Conservation (phyloP, 768 basidiomycete species). For the Trichaptum fuscoviolaceum region DNA sequence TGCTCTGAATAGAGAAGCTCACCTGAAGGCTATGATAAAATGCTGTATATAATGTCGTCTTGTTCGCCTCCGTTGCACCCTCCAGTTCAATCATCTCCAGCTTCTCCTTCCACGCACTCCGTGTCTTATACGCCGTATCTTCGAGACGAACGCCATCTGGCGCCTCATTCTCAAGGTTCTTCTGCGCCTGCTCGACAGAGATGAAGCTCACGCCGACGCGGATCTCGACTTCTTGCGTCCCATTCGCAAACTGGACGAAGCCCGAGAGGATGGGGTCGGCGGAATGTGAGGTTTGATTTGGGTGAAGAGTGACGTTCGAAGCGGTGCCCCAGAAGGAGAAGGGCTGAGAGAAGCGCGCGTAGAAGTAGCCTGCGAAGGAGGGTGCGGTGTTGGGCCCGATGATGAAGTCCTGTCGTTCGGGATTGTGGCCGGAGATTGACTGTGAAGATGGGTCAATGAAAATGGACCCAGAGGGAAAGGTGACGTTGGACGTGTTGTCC, state of each 20-base stretch:
- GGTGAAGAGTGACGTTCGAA: constrained; percentile 35
- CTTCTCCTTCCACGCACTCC: constrained; percentile 54
- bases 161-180: constrained; percentile 46
- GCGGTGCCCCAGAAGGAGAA: constrained; percentile 45
- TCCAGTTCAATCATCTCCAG: constrained; percentile 45
- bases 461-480: constrained; percentile 51
- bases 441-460: constrained; percentile 33
- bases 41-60: constrained; percentile 49
- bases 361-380: constrained; percentile 42
- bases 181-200: constrained; percentile 58
- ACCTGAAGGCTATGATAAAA: constrained; percentile 62
- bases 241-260: constrained; percentile 39
- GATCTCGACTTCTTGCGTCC: constrained; percentile 39
- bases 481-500: constrained; percentile 38
- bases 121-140: constrained; percentile 41
- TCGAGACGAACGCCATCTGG: constrained; percentile 44
- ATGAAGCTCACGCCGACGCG: constrained; percentile 72
- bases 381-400: constrained; percentile 44
- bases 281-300: constrained; percentile 8
- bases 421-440: constrained; percentile 59
- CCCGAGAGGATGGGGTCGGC: constrained; percentile 45
- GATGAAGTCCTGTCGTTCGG: constrained; percentile 68
- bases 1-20: constrained; percentile 3
- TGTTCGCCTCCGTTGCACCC: constrained; percentile 43
- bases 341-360: constrained; percentile 48